phyloP scores from a whole-genome alignment of 73 alveolate genomes.

The Blepharisma japonicum region DNA sequence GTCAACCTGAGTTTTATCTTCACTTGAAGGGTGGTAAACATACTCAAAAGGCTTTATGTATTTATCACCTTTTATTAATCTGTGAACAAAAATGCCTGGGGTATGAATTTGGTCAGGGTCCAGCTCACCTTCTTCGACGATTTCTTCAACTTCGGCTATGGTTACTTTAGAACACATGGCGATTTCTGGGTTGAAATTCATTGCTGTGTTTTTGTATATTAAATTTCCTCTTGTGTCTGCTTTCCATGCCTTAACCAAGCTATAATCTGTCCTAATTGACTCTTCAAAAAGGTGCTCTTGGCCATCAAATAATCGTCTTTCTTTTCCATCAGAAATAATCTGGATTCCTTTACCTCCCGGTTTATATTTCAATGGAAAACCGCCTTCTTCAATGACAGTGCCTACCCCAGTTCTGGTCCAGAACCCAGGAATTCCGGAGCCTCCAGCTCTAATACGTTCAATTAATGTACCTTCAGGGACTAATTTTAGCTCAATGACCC shows the following conservation, averaged over 20 bases:
- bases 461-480: conserved; percentile 85
- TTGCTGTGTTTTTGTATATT: conserved; percentile 73
- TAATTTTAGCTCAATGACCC: conserved; percentile 71
- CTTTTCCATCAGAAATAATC: conserved; percentile 27
- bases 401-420: conserved; percentile 83
- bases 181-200: conserved; percentile 75
- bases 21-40: not conserved
- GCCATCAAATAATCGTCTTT: conserved; percentile 42
- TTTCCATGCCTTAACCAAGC: conserved; percentile 67
- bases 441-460: conserved; percentile 85
- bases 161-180: conserved; percentile 72
- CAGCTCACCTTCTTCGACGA: conserved; percentile 64
- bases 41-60: conserved; percentile 55
- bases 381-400: conserved; percentile 78
- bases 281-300: conserved; percentile 69
- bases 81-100: conserved; percentile 73
- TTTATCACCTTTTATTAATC: conserved; percentile 58
- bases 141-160: conserved; percentile 81
- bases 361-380: conserved; percentile 58
- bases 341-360: conserved; percentile 46
- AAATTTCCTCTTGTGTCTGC: conserved; percentile 90
- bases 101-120: conserved; percentile 77
- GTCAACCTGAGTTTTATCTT: not conserved
- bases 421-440: conserved; percentile 87
- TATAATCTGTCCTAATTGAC: conserved; percentile 60